phyloP scores from a whole-genome alignment of 768 basidiomycete genomes.

The Hericium alpestre region DNA sequence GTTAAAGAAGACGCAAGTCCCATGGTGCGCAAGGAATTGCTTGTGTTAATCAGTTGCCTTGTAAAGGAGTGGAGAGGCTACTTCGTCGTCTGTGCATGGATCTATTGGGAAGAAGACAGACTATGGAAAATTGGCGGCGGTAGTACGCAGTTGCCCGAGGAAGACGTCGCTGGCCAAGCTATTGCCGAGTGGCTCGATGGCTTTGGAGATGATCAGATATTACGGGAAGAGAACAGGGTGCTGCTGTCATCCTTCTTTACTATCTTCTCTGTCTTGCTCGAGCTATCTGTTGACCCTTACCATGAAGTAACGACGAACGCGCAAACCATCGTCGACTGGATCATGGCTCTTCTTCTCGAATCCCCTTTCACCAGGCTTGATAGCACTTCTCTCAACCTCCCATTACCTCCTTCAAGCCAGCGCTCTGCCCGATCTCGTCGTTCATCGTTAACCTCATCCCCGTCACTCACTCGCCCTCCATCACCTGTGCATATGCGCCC shows the following conservation, averaged over 20 bases:
- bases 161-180: constrained; percentile 65
- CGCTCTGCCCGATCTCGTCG: constrained; percentile 27
- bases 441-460: constrained; percentile 42
- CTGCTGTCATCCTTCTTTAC: constrained; percentile 90
- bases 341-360: constrained; percentile 81
- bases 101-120: constrained; percentile 88
- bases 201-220: constrained; percentile 48
- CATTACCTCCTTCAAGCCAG: constrained; percentile 26
- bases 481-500: constrained; percentile 41
- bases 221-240: constrained; percentile 68
- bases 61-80: constrained; percentile 96
- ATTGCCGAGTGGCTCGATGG: constrained; percentile 70
- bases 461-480: constrained; percentile 30
- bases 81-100: constrained; percentile 93
- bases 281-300: constrained; percentile 88
- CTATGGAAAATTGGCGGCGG: constrained; percentile 38
- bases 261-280: constrained; percentile 78
- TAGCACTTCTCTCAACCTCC: constrained; percentile 47
- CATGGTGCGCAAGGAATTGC: constrained; percentile 89
- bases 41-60: constrained; percentile 83
- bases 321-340: constrained; percentile 84
- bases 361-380: constrained; percentile 77
- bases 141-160: constrained; percentile 31
- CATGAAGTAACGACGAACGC: constrained; percentile 87
- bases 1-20: constrained; percentile 93